These are phyloP conservation scores for Peniophora sp. DNA, from an alignment of 1,284 basidiomycete genomes.

Conservation along the genomic window DNA sequence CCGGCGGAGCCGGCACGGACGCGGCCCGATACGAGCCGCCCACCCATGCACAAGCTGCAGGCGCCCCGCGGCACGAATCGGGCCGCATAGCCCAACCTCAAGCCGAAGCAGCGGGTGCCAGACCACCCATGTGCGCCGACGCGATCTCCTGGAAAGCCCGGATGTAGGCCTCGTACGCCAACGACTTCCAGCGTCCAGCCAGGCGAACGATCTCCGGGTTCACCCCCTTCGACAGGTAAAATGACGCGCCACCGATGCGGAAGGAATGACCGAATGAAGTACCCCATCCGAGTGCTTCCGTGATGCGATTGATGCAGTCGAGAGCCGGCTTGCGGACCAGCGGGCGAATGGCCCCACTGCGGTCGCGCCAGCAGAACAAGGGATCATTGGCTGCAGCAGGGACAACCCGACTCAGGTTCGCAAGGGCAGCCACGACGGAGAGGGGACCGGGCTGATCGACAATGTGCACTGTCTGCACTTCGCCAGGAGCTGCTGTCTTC, in stretches of 20 bases:
- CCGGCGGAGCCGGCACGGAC: not conserved
- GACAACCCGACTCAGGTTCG: constrained; percentile 19
- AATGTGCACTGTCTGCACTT: constrained; percentile 22
- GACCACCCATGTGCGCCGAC: constrained; percentile 8
- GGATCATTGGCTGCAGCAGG: constrained; percentile 21
- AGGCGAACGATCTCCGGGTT: constrained; percentile 23
- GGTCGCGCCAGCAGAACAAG: constrained; percentile 21
- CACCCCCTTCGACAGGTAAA: constrained; percentile 20
- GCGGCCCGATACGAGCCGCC: not conserved
- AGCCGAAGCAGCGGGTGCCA: not conserved
- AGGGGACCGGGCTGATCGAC: constrained; percentile 13
- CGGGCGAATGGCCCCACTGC: constrained; percentile 14
- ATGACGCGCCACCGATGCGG: constrained; percentile 28
- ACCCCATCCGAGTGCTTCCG: constrained; percentile 18
- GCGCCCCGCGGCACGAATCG: not conserved
- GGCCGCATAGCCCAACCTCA: not conserved
- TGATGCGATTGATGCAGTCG: constrained; percentile 19
- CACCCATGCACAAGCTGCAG: not conserved
- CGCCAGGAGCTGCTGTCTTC: constrained; percentile 26
- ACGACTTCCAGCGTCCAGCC: constrained; percentile 21
- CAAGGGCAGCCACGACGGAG: constrained; percentile 21
- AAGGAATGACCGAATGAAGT: constrained; percentile 29
- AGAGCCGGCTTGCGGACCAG: constrained; percentile 20
- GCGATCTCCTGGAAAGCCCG: constrained; percentile 10
- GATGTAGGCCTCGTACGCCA: constrained; percentile 27